Base-by-base conservation (phyloP, 2,329 filamentous ascomycete species). In the Boeremia exigua region DNA sequence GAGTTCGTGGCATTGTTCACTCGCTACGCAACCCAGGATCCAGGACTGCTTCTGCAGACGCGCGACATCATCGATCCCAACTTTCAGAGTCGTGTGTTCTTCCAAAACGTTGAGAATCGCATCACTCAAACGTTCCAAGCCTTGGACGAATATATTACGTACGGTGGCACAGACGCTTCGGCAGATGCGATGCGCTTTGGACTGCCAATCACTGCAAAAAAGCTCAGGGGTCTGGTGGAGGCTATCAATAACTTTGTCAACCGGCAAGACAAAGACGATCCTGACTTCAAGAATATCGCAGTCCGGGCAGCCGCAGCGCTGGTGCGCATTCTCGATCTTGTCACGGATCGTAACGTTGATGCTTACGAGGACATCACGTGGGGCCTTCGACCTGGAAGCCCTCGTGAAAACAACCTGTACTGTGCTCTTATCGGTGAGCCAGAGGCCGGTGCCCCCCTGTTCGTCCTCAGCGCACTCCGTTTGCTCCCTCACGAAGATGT, bases 11-110 rank as follows among this genome's bases (percentile, higher is more conserved):
- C 65, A 7, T 54, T 75, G n/a, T 61, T 74, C 47, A 66, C 60
- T 3, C 55, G 71, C 30, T 65, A 73, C 42, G 71, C 70, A 5
- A 60, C 60, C 2, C 55, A 59, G 27, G 65, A 75, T 23, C 61
- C 63, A 10, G 68, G 68, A 2, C 56, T 75, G 4, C 67, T 70
- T 19, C 48, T 68, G 9, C 61, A 64, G 17, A 51, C 75, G 19
- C 70, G 63, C 27, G 59, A 61, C 14, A 66, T 72, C 30, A 68
- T 75, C 27, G 65, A 70, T 29, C 62, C 67, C 7, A 60, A 56
- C n/a, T 76, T 75, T 46, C 68, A 71, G 48, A 61, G 63, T n/a
- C 61, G 67, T 4, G 66, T 71, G 6, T 75, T 74, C 60, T 74
- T 75, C 39, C 64, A 72, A 17, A 75, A 75, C 50, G 66, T 75